Base-by-base conservation (phyloP, 345 rosid genomes). In the Pelargonium nanum region DNA sequence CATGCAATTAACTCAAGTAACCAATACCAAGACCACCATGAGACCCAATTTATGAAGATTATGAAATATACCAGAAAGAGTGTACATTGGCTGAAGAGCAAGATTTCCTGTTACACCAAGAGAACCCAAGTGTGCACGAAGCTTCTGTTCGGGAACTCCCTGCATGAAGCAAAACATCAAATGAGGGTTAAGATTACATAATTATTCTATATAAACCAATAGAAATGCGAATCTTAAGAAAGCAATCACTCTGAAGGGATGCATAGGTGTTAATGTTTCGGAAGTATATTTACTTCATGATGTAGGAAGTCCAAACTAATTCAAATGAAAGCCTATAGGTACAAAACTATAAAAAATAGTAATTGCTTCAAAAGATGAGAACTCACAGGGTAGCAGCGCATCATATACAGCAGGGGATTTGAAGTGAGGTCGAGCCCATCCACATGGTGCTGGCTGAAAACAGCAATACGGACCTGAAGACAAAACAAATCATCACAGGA, bases 21-120 rank as follows among this genome's bases (percentile, higher is more conserved):
- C n/a, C n/a, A n/a, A n/a, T n/a, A n/a, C n/a, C n/a, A n/a, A n/a
- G n/a, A n/a, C n/a, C n/a, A n/a, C n/a, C 52, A 26, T 12, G 21
- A 17, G 26, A 59, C 51, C 51, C 9, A 53, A 26, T 57, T 13
- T 10, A 44, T 24, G 62, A 15, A 52, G 56, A 21, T 19, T 19
- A 45, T 44, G 19, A 61, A 55, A 25, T 17, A 56, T 86, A 92
- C 98, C 99, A 59, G 99, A 93, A 66, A 93, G 70, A 19, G 99
- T 93, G 73, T 93, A 89, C 99, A 93, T 93, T 1, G 99, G 99
- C 70, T 93, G 99, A 76, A 93, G 89, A 1, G 99, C 99, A 63
- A 93, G 95, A 82, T 86, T 93, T 75, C 99, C 99, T 16, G 96
- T 84, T 6, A 93, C 96, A 60, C 99, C 99, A 66, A 93, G 83